phyloP scores from a whole-genome alignment of 1,139 yeast species.

The Candida sanyaensis region DNA sequence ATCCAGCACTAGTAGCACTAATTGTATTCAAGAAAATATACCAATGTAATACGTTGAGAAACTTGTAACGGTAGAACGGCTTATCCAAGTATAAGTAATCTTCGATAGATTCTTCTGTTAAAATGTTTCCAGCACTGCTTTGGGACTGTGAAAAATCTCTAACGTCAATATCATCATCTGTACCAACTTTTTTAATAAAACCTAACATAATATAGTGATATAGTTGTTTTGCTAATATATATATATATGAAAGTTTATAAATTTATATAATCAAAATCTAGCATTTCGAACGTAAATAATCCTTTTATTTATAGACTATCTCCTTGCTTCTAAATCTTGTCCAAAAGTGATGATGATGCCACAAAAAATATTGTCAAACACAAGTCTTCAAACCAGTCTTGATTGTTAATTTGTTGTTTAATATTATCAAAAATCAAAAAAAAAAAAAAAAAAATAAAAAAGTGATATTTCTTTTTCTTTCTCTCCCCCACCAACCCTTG shows the following conservation, averaged over 20 bases:
- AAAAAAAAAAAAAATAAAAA: too few relatives aligned
- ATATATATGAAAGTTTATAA: too few relatives aligned
- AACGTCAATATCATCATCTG: neutral
- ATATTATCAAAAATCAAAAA: neutral
- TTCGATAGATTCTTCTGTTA: neutral
- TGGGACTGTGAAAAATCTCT: neutral
- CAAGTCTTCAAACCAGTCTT: too few relatives aligned
- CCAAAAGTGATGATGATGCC: too few relatives aligned
- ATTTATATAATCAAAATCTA: too few relatives aligned
- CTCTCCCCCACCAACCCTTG: too few relatives aligned
- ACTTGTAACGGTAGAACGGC: constrained; percentile 27
- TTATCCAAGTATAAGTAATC: constrained; percentile 10
- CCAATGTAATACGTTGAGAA: constrained; percentile 36
- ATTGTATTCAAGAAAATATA: constrained; percentile 40
- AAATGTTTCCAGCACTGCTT: neutral
- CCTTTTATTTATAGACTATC: neutral
- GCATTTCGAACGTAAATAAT: too few relatives aligned
- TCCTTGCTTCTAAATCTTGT: too few relatives aligned
- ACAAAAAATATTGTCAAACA: too few relatives aligned
- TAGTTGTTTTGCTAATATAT: too few relatives aligned
- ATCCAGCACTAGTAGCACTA: constrained; percentile 51
- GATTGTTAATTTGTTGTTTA: too few relatives aligned
- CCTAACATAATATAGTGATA: neutral
- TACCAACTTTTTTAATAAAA: neutral
- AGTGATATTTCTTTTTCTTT: too few relatives aligned